phyloP scores from a whole-genome alignment of 2,329 filamentous ascomycete genomes.

The Colletotrichum chlorophyti region DNA sequence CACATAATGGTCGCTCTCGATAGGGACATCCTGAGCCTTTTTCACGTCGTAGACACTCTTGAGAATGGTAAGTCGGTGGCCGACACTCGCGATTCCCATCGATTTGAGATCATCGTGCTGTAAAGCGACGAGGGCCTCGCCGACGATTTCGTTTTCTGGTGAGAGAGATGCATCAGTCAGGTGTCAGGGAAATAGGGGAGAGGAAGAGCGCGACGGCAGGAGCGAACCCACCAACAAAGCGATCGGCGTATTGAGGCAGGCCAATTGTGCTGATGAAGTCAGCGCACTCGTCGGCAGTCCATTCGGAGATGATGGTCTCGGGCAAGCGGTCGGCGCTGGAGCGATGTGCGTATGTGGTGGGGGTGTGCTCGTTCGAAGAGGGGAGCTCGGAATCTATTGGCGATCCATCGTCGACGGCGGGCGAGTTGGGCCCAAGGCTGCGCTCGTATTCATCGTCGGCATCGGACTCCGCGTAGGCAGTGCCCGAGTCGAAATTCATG shows the following conservation, averaged over 20 bases:
- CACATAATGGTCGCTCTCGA: slow-evolving; percentile 93
- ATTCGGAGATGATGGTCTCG: slow-evolving; percentile 79
- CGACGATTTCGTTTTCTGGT: slow-evolving; percentile 90
- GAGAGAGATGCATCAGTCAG: slow-evolving; percentile 1
- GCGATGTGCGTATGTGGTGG: slow-evolving; percentile 77
- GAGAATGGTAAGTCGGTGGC: slow-evolving; percentile 91
- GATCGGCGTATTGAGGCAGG: slow-evolving; percentile 81
- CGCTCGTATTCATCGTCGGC: slow-evolving; percentile 86
- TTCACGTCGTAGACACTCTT: slow-evolving; percentile 98
- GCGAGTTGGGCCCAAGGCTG: slow-evolving; percentile 71
- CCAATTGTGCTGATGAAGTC: slow-evolving; percentile 86
- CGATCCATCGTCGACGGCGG: slow-evolving; percentile 72
- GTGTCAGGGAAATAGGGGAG: background rate
- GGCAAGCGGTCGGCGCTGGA: slow-evolving; percentile 71
- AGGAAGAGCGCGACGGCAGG: background rate
- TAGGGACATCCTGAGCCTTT: slow-evolving; percentile 87
- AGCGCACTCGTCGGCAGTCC: slow-evolving; percentile 86
- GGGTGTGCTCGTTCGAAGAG: slow-evolving; percentile 76
- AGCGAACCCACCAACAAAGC: slow-evolving; percentile 75
- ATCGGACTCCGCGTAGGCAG: slow-evolving; percentile 79
- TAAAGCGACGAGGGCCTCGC: slow-evolving; percentile 86
- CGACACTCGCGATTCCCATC: slow-evolving; percentile 91
- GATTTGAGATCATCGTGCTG: slow-evolving; percentile 94
- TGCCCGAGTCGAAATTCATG: slow-evolving; percentile 70
- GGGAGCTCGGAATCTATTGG: slow-evolving; percentile 76